Evolutionary conservation across 2,329 filamentous ascomycete species (phyloP), one percentile per base, ranked within the genome.

Genomic region (Fusarium sp.): DNA sequence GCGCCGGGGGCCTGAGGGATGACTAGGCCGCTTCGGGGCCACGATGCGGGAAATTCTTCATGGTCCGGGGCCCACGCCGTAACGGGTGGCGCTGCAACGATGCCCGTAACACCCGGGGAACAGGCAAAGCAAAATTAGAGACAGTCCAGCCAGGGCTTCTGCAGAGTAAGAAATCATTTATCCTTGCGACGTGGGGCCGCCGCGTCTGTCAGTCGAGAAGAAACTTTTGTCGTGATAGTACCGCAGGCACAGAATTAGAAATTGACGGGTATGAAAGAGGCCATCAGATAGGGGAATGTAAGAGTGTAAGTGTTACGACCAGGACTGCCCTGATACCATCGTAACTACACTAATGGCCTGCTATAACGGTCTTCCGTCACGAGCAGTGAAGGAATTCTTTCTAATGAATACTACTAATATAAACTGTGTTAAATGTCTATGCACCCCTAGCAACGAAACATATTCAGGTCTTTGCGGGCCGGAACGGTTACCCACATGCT

Each of bases 31-130:
- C 54, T 72, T 75, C 45, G 54, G 61, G 67, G 58, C 50, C 55
- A 49, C 48, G 51, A 68, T 74, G 72, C 68, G 72, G 69, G 68
- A 74, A 74, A 72, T 73, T 72, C 69, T 74, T 64, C 57, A 60
- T 60, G 64, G 60, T 61, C 63, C 71, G 71, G 70, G 69, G 61
- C 54, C 63, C 72, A 63, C 61, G 56, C 63, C 67, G 57, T 46
- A 59, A 59, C 61, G 71, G 57, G 65, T 61, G 70, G 67, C 50
- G 69, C 62, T 61, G 18, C 58, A 51, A 36, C 40, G 26, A 60
- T 66, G 60, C 49, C 56, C 58, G 62, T 50, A 55, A 69, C 51
- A 51, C 68, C 65, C 54, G 61, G 70, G 58, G 61, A 68, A 73
- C 50, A 63, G 56, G 61, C 33, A 58, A 52, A 61, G 58, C 55